Base-by-base conservation (phyloP, 164 flowering plant genomes). In the Pachysandra terminalis region DNA sequence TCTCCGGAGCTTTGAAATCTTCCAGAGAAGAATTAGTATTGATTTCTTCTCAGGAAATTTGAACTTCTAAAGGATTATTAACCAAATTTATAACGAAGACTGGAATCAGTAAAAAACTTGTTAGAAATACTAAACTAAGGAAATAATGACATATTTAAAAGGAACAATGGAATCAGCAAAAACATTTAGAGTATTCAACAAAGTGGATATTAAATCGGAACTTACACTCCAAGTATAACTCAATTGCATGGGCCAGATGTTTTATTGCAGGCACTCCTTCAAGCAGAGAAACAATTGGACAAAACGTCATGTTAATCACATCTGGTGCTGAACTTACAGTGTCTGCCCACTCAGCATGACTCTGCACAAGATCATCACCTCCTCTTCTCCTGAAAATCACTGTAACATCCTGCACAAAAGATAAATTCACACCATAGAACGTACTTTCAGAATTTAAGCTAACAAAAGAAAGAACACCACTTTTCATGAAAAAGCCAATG, bases 321-420 rank as follows among this genome's bases (percentile, higher is more conserved):
- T 95, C 99, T 23, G 99, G 99, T 67, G 99, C 90, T 56, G 59
- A 73, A 54, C 70, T 68, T 25, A 95, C 85, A 41, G 93, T 90
- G 59, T 72, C 81, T 28, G 82, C 89, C 99, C 99, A 95, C 73
- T 79, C 81, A 49, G 79, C 81, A 77, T 87, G 90, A 78, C 87
- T 90, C 74, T 92, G 99, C 71, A 87, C 97, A 59, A 95, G 92
- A 78, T 95, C 99, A 68, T 95, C 97, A 21, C 99, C 99, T 40
- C 99, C 99, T 84, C 99, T 84, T 77, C 99, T 87, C 77, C 99
- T 81, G 68, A 95, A 92, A 77, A 95, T 92, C 16, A 92, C 96
- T 21, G 99, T 95, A 68, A 92, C 91, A 90, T 92, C 99, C 99
- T 95, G 89, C 83, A 87, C 12, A 73, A 68, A 37, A 70, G 48